These are phyloP conservation scores for Phialemoniopsis sp. DNA, from an alignment of 2,329 filamentous ascomycete genomes.

Conservation along the genomic window DNA sequence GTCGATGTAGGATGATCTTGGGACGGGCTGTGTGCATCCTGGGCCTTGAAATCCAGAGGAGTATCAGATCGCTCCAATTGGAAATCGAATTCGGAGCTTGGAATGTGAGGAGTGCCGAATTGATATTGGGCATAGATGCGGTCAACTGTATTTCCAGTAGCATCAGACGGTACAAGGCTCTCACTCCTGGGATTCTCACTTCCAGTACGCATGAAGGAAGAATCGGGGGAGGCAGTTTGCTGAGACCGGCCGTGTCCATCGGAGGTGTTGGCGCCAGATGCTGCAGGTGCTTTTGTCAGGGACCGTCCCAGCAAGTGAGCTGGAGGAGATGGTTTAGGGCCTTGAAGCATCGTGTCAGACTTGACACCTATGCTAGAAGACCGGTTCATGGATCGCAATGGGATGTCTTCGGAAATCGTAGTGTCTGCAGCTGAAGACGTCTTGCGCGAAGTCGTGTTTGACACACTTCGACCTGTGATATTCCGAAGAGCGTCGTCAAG, in stretches of 20 bases:
- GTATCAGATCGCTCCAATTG: no score
- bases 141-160: constrained; percentile 22
- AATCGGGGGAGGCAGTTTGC: constrained; percentile 3
- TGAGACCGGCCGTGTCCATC: no score
- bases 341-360: neutral
- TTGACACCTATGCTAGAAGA: neutral
- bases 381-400: neutral
- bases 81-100: no score
- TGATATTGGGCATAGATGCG: constrained; percentile 25
- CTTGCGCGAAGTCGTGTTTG: constrained; percentile 1
- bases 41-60: no score
- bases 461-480: constrained; percentile 23
- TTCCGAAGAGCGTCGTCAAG: constrained; percentile 31
- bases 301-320: neutral
- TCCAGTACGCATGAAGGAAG: constrained; percentile 1
- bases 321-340: neutral
- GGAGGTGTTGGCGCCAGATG: no score
- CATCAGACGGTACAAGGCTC: constrained; percentile 9
- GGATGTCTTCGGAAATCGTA: neutral
- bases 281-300: neutral
- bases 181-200: constrained; percentile 2
- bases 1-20: no score
- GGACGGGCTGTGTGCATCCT: neutral
- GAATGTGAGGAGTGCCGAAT: no score
- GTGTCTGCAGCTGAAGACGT: constrained; percentile 1